Percentiles rank a stretch among this genome's conserved stretches.
phyloP scores from a whole-genome alignment of 2,329 filamentous ascomycete species.

The Aspergillus melleus region DNA sequence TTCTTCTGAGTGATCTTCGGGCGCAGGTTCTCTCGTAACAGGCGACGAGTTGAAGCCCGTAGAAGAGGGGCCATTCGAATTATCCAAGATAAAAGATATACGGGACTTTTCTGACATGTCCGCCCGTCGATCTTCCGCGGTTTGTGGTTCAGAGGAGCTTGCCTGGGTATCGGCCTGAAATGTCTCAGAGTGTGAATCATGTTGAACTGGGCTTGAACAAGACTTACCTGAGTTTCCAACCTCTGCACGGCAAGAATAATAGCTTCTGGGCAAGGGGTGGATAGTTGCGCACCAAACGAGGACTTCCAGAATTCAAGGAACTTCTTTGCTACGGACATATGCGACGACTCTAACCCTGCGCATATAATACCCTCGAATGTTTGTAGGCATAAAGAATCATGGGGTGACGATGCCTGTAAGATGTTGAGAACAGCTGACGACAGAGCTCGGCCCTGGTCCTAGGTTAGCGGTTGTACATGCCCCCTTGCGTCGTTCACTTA shows the following conservation, averaged over 20 bases:
- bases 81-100: conserved; percentile 19
- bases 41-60: conserved; percentile 30
- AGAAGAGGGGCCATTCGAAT: conserved; percentile 10
- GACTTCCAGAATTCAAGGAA: conserved; percentile 68
- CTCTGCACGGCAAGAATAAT: conserved; percentile 54
- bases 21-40: conserved; percentile 19
- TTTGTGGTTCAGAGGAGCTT: not conserved
- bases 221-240: conserved; percentile 13
- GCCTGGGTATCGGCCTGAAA: not conserved
- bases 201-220: conserved; percentile 10
- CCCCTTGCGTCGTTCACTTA: conserved; percentile 26
- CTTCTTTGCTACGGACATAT: conserved; percentile 50
- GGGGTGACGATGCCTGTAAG: conserved; percentile 29
- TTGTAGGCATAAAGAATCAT: conserved; percentile 46
- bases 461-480: conserved; percentile 20
- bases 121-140: not conserved
- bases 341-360: conserved; percentile 55
- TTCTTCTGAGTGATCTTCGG: conserved; percentile 30
- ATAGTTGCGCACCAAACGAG: conserved; percentile 62
- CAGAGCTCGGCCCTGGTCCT: conserved; percentile 33
- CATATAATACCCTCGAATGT: conserved; percentile 53
- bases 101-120: conserved; percentile 14
- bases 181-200: conserved; percentile 1
- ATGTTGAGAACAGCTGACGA: conserved; percentile 32
- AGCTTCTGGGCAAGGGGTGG: conserved; percentile 63